phyloP scores from a whole-genome alignment of 345 rosid species.

The Ricinus communis region DNA sequence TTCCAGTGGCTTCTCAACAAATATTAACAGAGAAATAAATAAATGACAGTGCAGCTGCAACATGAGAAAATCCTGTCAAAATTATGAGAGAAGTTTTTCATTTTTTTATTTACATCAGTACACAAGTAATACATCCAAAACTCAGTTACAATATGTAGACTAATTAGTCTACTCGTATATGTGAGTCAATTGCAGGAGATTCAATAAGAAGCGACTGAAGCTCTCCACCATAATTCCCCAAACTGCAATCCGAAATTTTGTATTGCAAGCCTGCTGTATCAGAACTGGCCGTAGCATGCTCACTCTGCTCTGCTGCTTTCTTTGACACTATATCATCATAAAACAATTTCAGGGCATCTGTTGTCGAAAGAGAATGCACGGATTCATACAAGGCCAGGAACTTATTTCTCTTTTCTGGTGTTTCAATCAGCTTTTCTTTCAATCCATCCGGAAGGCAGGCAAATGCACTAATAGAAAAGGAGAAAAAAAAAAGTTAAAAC shows the following conservation, averaged over 20 bases:
- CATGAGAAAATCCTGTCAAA: not conserved
- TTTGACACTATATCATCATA: slow-evolving; percentile 35
- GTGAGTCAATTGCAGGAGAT: slow-evolving; percentile 45
- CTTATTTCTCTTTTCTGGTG: slow-evolving; percentile 45
- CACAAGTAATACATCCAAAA: not conserved
- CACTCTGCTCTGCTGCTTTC: slow-evolving; percentile 33
- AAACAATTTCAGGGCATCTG: slow-evolving; percentile 51
- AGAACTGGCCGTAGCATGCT: slow-evolving; percentile 23
- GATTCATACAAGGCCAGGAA: slow-evolving; percentile 43
- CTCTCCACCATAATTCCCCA: slow-evolving; percentile 42
- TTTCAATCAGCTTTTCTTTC: slow-evolving; percentile 48
- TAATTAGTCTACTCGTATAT: slow-evolving; percentile 16
- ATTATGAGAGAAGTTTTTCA: not conserved
- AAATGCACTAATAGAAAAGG: slow-evolving; percentile 42
- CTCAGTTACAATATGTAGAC: not conserved
- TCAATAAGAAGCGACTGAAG: slow-evolving; percentile 53
- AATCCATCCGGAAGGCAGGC: slow-evolving; percentile 56
- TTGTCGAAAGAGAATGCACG: slow-evolving; percentile 48
- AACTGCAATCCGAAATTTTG: slow-evolving; percentile 26
- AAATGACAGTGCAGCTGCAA: not conserved
- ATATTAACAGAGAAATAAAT: too few relatives aligned
- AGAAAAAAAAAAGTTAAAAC: too few relatives aligned
- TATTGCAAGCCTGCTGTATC: slow-evolving; percentile 15
- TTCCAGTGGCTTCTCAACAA: too few relatives aligned
- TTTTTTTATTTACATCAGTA: not conserved